Conservation (phyloP, 2,329 filamentous ascomycete genomes). For the Davidsoniella neocaledoniae region DNA sequence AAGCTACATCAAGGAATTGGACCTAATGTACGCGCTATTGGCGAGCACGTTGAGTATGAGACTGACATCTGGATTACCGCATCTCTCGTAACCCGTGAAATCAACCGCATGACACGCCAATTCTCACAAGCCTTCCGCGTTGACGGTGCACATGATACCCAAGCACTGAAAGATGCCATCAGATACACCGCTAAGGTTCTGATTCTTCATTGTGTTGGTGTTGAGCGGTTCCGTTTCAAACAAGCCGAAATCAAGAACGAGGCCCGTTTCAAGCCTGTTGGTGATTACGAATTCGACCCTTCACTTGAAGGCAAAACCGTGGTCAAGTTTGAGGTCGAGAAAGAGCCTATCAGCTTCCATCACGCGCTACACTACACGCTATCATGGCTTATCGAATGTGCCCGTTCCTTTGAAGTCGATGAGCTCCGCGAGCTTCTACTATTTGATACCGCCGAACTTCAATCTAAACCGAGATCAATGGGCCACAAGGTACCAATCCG, state of each 20-base stretch:
- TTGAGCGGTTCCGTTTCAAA: slow-evolving; percentile 72
- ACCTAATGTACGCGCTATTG: slow-evolving; percentile 75
- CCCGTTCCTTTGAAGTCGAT: slow-evolving; percentile 53
- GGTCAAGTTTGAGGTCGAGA: slow-evolving; percentile 76
- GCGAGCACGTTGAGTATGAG: slow-evolving; percentile 95
- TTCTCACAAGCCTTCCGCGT: slow-evolving; percentile 75
- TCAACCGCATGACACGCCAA: slow-evolving; percentile 80
- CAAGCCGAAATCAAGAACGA: slow-evolving; percentile 80
- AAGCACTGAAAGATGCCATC: slow-evolving; percentile 53
- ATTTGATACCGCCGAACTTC: slow-evolving; percentile 47
- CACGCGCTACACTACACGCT: slow-evolving; percentile 91
- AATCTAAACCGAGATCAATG: slow-evolving; percentile 39
- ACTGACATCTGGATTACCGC: slow-evolving; percentile 97
- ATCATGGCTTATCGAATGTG: slow-evolving; percentile 89
- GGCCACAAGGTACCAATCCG: slow-evolving; percentile 39
- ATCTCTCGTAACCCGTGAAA: slow-evolving; percentile 82
- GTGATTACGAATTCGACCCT: slow-evolving; percentile 64
- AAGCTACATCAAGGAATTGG: slow-evolving; percentile 96
- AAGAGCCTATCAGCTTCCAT: slow-evolving; percentile 88
- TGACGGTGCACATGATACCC: slow-evolving; percentile 44
- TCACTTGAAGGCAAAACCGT: slow-evolving; percentile 43
- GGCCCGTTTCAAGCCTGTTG: slow-evolving; percentile 61
- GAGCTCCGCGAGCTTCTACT: slow-evolving; percentile 52
- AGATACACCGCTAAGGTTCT: slow-evolving; percentile 62
- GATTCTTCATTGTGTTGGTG: slow-evolving; percentile 76